Percentiles rank a stretch among this genome's conserved stretches.
Evolutionary conservation across 2,329 filamentous ascomycete species (phyloP).

Genomic region (Ascochyta lentis): DNA sequence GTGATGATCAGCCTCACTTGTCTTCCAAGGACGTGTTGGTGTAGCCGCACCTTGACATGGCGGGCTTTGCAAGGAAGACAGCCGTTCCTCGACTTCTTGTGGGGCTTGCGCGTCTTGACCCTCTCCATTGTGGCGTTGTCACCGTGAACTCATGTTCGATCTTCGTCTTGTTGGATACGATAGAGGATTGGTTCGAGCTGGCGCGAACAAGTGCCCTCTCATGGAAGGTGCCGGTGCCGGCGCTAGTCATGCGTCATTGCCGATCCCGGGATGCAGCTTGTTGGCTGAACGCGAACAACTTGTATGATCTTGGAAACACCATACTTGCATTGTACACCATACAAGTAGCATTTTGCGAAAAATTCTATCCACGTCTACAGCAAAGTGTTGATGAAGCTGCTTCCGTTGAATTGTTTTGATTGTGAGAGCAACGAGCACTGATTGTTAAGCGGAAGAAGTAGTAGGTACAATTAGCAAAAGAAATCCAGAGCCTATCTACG

Average conservation of each 20-base stretch:
- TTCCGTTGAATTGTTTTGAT: not conserved
- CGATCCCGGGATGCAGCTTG: conserved; percentile 1
- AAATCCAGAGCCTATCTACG: not conserved
- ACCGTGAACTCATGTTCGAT: conserved; percentile 6
- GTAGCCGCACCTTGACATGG: conserved; percentile 36
- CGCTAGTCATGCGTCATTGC: conserved; percentile 11
- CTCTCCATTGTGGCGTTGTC: conserved; percentile 30
- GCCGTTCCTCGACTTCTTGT: conserved; percentile 40
- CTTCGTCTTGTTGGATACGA: conserved; percentile 1
- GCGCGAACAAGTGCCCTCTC: conserved; percentile 1
- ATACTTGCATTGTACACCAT: not conserved
- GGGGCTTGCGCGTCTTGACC: conserved; percentile 36
- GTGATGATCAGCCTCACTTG: conserved; percentile 14
- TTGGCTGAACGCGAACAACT: not conserved
- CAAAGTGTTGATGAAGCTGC: not conserved
- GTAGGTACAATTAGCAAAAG: not conserved
- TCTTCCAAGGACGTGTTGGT: not conserved
- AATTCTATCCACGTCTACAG: too few species aligned
- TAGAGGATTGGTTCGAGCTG: conserved; percentile 15
- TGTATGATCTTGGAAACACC: not conserved
- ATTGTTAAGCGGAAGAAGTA: too few species aligned
- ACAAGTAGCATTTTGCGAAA: too few species aligned
- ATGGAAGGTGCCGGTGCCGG: conserved; percentile 11
- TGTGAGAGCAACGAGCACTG: too few species aligned
- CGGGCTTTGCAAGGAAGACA: conserved; percentile 39